Base-by-base conservation (phyloP, 2,329 filamentous ascomycete species). In the Epichloe festucae region DNA sequence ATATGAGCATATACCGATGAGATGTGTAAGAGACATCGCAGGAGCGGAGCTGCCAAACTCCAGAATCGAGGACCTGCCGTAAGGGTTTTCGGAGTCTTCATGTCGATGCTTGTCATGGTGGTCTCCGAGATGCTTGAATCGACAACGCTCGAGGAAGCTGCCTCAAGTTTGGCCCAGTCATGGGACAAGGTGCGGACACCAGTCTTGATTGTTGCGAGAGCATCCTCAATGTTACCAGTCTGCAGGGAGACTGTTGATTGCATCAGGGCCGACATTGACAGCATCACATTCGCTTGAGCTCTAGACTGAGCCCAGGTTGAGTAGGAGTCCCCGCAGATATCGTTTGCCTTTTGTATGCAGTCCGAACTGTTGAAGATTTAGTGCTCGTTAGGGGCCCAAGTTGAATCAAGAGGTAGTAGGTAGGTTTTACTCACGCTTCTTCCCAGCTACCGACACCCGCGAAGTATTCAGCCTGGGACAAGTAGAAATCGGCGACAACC, bases 1-100 rank as follows among this genome's bases (percentile, higher is more conserved):
- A 93, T 79, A 57, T 95, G 85, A 1, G 85, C 81, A 59, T 90
- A 95, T 1, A 95, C 73, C 4, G 78, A 77, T 0, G 89, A 89
- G 3, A 95, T 77, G 53, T 89, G 83, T 54, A 83, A 68, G 14
- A 95, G 72, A 52, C 82, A 81, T 34, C 79, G 77, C 59, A 89
- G 83, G 19, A 96, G 75, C 1, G 84, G 81, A 31, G 81, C 78
- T 7, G 93, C 82, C 19, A 95, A 73, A 5, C 77, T 74, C 91
- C 91, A 97, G 60, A 91, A 89, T 2, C 79, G 76, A 1, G 88
- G 81, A 1, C 70, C 49, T 44, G 63, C 58, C n/a, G 63, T 52
- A 36, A 57, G 60, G 2, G 48, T 56, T 27, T 56, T 55, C 31
- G 48, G 52, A 1, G 54, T 46, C 51, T 56, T 61, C 21, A 57